phyloP scores from a whole-genome alignment of 768 basidiomycete genomes.

The Hydnomerulius pinastri region DNA sequence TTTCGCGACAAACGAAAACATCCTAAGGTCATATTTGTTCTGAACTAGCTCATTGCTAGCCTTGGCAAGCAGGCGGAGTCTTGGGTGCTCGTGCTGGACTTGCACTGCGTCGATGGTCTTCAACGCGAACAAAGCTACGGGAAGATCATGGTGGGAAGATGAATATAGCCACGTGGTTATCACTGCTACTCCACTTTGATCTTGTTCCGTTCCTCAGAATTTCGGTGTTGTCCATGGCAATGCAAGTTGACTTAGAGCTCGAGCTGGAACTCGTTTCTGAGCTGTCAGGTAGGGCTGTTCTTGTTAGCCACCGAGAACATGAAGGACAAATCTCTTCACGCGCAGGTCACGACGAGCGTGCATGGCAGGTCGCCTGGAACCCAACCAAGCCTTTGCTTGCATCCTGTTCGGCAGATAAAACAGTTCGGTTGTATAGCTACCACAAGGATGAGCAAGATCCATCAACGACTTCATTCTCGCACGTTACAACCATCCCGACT shows the following conservation, averaged over 20 bases:
- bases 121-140: no score
- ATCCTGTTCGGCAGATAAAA: constrained; percentile 94
- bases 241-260: constrained; percentile 20
- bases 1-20: no score
- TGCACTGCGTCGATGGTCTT: no score
- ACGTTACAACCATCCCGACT: constrained; percentile 70
- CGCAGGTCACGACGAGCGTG: constrained; percentile 79
- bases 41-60: no score
- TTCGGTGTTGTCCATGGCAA: no score
- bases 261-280: constrained; percentile 23
- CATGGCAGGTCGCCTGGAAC: constrained; percentile 91
- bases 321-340: background rate
- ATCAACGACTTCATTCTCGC: constrained; percentile 40
- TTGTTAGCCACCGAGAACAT: background rate
- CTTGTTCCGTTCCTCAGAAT: no score
- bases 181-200: no score
- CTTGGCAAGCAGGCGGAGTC: no score
- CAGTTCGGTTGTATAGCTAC: constrained; percentile 84
- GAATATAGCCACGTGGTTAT: no score
- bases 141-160: no score
- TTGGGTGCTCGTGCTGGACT: no score
- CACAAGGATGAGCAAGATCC: constrained; percentile 23
- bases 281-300: constrained; percentile 20
- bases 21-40: no score
- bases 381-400: constrained; percentile 78